Evolutionary conservation across 768 basidiomycete species (phyloP), one percentile per base, ranked within the genome.

Genomic region (Lentinus tigrinus): DNA sequence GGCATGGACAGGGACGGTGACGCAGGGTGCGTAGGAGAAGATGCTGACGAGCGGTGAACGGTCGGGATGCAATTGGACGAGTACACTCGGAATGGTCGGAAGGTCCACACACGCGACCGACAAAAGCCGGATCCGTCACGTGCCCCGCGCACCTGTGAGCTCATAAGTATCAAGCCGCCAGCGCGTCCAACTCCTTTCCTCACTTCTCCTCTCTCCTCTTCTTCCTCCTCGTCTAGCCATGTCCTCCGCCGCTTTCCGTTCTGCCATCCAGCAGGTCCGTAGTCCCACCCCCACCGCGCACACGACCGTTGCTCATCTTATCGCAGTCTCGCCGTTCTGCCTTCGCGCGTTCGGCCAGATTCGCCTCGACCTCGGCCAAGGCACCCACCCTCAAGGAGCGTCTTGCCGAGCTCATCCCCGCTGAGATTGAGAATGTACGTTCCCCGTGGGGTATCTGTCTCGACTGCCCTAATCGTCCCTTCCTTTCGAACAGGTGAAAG

Each of bases 381-480:
- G 83, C 83, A 43, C 80, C 83, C 58, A 85, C 92, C 26, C 83
- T 98, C 71, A 96, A 95, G 79, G 94, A 98, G 76, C 84, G 93
- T 52, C 81, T 98, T 60, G 85, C 91, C 34, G 92, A 97, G 76
- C 85, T 98, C 74, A 98, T 98, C 67, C 96, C 96, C 57, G 79
- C 81, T 61, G 89, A 96, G 70, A 82, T 88, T 56, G 88, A 90
- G 70, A 84, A 85, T 70, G 88, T 88, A 47, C 47, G 79, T 60
- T n/a, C 14, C 23, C 27, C 19, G 50, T 21, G 6, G 46, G 23
- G 24, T 46, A n/a, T 44, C 9, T 26, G 7, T 6, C 4, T 10
- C 31, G 8, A 8, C 6, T 19, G 24, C 21, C 44, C 36, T 49
- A 31, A 13, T n/a, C 5, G 60, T 11, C 21, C 42, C n/a, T n/a